Conservation (phyloP, 2,329 filamentous ascomycete genomes). For the Colletotrichum musicola region DNA sequence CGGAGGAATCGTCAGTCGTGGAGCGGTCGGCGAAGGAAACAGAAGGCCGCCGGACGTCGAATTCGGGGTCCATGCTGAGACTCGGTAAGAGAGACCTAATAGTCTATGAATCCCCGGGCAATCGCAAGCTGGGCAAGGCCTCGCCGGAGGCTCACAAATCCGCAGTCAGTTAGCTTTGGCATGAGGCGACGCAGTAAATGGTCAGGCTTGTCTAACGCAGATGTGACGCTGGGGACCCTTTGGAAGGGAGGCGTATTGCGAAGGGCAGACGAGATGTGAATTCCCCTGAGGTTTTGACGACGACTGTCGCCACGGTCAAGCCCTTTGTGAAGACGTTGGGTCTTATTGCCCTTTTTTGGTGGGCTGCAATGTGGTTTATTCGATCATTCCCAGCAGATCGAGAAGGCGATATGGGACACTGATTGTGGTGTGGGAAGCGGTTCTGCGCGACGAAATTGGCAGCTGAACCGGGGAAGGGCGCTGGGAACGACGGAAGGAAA, state of each 20-base stretch:
- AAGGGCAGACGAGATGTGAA: not conserved
- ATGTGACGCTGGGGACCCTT: not conserved
- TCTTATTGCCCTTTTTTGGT: not conserved
- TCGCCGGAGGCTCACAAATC: constrained; percentile 33
- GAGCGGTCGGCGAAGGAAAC: constrained; percentile 21
- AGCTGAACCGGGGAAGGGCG: constrained; percentile 5
- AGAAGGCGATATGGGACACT: constrained; percentile 16
- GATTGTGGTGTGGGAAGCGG: constrained; percentile 14
- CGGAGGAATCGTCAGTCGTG: constrained; percentile 21
- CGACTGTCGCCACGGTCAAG: not conserved
- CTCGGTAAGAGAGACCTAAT: constrained; percentile 22
- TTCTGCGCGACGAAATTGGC: constrained; percentile 19
- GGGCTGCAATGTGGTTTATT: too few relatives aligned
- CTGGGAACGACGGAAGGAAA: not conserved
- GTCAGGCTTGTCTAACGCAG: not conserved
- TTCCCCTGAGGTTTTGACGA: not conserved
- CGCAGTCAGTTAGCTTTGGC: constrained; percentile 22
- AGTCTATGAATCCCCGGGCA: constrained; percentile 12
- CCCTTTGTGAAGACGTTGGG: not conserved
- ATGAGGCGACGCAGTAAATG: constrained; percentile 21
- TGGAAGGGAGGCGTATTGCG: not conserved
- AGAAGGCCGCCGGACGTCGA: constrained; percentile 27
- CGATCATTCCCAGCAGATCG: not conserved
- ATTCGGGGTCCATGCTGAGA: constrained; percentile 22
- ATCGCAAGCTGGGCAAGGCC: constrained; percentile 30